Base-by-base conservation (phyloP, 495 filamentous ascomycete genomes). In the Aspergillus taichungensis region DNA sequence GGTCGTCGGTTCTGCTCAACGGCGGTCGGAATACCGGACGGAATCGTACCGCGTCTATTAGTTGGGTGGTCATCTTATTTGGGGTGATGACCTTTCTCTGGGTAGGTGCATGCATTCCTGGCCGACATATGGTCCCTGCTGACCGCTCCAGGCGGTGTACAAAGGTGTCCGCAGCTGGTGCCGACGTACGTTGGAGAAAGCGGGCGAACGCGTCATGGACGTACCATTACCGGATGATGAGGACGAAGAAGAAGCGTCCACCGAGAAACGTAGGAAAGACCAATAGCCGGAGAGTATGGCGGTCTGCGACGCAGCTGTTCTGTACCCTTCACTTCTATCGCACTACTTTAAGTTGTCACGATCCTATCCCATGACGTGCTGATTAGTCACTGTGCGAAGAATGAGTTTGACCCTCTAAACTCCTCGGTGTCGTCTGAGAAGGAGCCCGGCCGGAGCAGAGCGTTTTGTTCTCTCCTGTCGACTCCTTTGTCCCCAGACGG, bases 351-450 rank as follows among this genome's bases (percentile, higher is more conserved):
- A 95, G 89, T 89, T 94, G 83, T 72, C 88, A 86, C 78, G 69
- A 58, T 69, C 72, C 67, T 76, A 53, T 70, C 83, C 18, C 72
- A 80, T 91, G 80, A 74, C 70, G 78, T 88, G 85, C 75, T 80
- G 78, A 88, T 91, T 77, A 88, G 89, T 94, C 88, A 85, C 75
- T 80, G 82, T 92, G 88, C 89, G 85, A 72, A 95, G 74, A 95
- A 73, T 50, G 63, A 86, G 47, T 45, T 50, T 63, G 63, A 64
- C 56, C 61, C 66, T 66, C 51, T 56, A 52, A 63, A 68, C 65
- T 55, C 58, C 54, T 52, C 50, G 36, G 31, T 14, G 40, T 55
- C 46, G 27, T 49, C 50, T 57, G 61, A 59, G 56, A 67, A 52
- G 54, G 40, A 41, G 46, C 40, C 36, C 42, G 36, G 40, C 12